These are phyloP conservation scores for Sarcodon aspratus DNA, from an alignment of 768 basidiomycete genomes.

Conservation along the genomic window DNA sequence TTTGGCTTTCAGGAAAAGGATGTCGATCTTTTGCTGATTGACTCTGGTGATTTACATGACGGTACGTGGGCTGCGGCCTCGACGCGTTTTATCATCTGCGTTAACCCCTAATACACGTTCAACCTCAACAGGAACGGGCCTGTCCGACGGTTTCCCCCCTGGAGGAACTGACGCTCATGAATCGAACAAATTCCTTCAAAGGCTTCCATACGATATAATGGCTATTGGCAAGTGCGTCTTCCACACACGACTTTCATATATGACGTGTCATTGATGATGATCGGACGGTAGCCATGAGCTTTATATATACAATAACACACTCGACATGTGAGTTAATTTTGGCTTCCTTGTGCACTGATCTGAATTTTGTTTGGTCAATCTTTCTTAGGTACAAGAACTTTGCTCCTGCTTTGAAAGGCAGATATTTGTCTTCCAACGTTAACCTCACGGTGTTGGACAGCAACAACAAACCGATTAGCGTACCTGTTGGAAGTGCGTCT, in stretches of 20 bases:
- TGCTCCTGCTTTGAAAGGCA: conserved; percentile 50
- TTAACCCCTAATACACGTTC: background rate
- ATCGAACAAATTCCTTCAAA: conserved; percentile 66
- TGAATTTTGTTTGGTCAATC: conserved; percentile 6
- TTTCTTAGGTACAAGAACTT: conserved; percentile 48
- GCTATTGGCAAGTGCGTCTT: conserved; percentile 69
- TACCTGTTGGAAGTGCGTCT: conserved; percentile 33
- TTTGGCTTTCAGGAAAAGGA: conserved; percentile 37
- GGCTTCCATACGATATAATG: conserved; percentile 73
- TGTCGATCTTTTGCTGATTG: conserved; percentile 76
- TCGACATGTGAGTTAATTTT: conserved; percentile 41
- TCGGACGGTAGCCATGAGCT: conserved; percentile 55
- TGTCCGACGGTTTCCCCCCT: conserved; percentile 63
- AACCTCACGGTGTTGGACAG: conserved; percentile 62
- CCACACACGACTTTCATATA: background rate
- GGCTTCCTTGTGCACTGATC: conserved; percentile 1
- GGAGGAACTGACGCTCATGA: conserved; percentile 67
- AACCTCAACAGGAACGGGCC: conserved; percentile 44
- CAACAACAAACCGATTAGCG: conserved; percentile 21
- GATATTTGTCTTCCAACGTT: conserved; percentile 77
- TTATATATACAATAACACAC: conserved; percentile 56
- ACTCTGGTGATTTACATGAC: conserved; percentile 73
- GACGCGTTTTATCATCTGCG: conserved; percentile 3
- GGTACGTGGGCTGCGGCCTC: conserved; percentile 21
- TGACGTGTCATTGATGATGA: background rate